Evolutionary conservation across 345 rosid genomes (phyloP).

Genomic region (Salix suchowensis): DNA sequence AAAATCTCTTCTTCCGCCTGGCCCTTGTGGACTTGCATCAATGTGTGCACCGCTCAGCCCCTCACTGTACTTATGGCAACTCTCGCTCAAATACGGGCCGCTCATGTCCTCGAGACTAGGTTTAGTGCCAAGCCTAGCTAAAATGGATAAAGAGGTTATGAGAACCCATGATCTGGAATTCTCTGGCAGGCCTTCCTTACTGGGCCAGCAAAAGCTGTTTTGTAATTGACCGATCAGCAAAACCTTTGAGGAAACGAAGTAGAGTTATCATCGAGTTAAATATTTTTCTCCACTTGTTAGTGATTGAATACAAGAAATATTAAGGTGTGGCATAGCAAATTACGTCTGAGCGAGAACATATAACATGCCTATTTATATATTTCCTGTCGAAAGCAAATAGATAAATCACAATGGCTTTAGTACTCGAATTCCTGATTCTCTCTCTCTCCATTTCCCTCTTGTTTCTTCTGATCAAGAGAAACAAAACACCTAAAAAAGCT

Average conservation of each 20-base stretch:
- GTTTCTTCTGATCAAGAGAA: slow-evolving; percentile 14
- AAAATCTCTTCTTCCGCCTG: slow-evolving; percentile 9
- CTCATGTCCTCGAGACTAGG: background rate
- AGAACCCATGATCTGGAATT: background rate
- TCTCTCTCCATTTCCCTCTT: slow-evolving; percentile 14
- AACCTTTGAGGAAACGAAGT: too few relatives aligned
- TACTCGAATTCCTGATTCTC: background rate
- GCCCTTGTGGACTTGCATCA: slow-evolving; percentile 9
- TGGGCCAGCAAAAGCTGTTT: background rate
- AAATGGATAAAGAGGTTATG: slow-evolving; percentile 3
- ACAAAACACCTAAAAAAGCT: background rate
- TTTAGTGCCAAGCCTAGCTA: background rate
- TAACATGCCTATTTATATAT: too few relatives aligned
- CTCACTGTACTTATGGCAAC: background rate
- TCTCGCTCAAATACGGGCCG: background rate
- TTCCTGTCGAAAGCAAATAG: too few relatives aligned
- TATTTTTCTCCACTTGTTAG: too few relatives aligned
- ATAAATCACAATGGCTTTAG: too few relatives aligned
- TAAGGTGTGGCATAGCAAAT: too few relatives aligned
- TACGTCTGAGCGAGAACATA: too few relatives aligned
- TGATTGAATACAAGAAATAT: too few relatives aligned
- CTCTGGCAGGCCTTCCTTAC: background rate
- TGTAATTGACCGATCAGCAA: too few relatives aligned
- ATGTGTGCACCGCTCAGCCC: background rate
- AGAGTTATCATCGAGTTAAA: too few relatives aligned